phyloP scores from a whole-genome alignment of 164 flowering plant species.

The Aristolochia contorta region DNA sequence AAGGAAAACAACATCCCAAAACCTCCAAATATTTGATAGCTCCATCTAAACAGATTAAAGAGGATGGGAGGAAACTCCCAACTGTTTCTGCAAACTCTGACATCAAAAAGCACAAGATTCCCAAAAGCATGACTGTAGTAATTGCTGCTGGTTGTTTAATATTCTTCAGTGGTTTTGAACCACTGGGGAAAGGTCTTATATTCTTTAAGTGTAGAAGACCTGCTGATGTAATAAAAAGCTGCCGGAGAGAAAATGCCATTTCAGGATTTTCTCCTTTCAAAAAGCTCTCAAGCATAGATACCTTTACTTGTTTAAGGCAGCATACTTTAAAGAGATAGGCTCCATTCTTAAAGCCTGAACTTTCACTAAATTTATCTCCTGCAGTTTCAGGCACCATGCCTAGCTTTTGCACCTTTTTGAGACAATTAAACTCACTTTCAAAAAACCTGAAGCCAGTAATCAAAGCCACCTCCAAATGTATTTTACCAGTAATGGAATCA shows the following conservation, averaged over 20 bases:
- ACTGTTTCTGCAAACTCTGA: conserved; percentile 35
- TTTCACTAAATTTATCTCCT: conserved; percentile 3
- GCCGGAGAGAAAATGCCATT: conserved; percentile 44
- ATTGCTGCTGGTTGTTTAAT: conserved; percentile 19
- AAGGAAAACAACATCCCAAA: conserved; percentile 49
- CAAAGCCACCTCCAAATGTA: conserved; percentile 10
- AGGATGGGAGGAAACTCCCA: conserved; percentile 31
- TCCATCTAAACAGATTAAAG: conserved; percentile 72
- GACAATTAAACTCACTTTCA: conserved; percentile 4
- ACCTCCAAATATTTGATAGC: conserved; percentile 65
- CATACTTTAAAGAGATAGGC: conserved; percentile 13
- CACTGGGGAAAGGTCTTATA: conserved; percentile 1
- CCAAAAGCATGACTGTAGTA: conserved; percentile 27
- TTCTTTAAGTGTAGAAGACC: conserved; percentile 46
- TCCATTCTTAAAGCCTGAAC: conserved; percentile 7
- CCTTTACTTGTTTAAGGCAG: conserved; percentile 26
- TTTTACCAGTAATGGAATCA: conserved; percentile 3
- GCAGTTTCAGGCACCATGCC: conserved; percentile 9
- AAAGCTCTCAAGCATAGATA: conserved; percentile 35
- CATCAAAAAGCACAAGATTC: conserved; percentile 42
- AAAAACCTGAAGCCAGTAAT: conserved; percentile 5
- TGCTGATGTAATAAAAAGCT: conserved; percentile 53
- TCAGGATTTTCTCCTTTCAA: conserved; percentile 52
- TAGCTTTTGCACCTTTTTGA: conserved; percentile 6
- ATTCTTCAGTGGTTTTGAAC: conserved; percentile 16